A percentile compares a stretch with the other conserved stretches of the same genome.
Conservation (phyloP, 2,329 filamentous ascomycete genomes). For the Coniochaeta ligniaria region DNA sequence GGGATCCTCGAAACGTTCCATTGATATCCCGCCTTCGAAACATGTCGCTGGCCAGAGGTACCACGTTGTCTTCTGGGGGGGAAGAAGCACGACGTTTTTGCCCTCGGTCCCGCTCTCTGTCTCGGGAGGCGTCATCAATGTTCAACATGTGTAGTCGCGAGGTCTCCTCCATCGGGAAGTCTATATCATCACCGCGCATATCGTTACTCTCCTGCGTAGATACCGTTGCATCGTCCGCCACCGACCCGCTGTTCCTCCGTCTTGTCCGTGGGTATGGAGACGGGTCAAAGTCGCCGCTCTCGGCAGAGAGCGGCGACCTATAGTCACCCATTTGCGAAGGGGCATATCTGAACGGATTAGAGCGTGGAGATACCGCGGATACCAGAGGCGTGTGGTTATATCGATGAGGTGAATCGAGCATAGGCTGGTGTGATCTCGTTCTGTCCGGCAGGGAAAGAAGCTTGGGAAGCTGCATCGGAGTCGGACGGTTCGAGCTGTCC, state of each 20-base stretch:
- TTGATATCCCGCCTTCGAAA: conserved; percentile 39
- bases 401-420: conserved; percentile 36
- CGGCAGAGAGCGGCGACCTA: conserved; percentile 30
- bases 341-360: conserved; percentile 29
- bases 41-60: conserved; percentile 30
- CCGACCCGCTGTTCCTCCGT: conserved; percentile 39
- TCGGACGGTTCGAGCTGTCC: conserved; percentile 27
- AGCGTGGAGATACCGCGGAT: conserved; percentile 40
- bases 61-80: conserved; percentile 39
- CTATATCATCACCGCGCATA: conserved; percentile 41
- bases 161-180: conserved; percentile 38
- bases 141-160: conserved; percentile 31
- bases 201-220: conserved; percentile 37
- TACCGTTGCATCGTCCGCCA: conserved; percentile 22
- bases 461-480: conserved; percentile 31
- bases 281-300: conserved; percentile 37
- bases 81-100: conserved; percentile 51
- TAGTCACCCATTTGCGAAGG: conserved; percentile 26
- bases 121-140: conserved; percentile 31
- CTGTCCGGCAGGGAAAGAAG: conserved; percentile 40
- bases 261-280: conserved; percentile 37
- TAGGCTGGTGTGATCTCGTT: conserved; percentile 28
- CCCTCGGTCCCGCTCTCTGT: conserved; percentile 26
- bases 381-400: conserved; percentile 37
- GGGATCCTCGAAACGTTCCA: conserved; percentile 38